A percentile compares a stretch with the other conserved stretches of the same genome.
Evolutionary conservation across 2,329 filamentous ascomycete species (phyloP).

Genomic region (Epicoccum sorghinum): DNA sequence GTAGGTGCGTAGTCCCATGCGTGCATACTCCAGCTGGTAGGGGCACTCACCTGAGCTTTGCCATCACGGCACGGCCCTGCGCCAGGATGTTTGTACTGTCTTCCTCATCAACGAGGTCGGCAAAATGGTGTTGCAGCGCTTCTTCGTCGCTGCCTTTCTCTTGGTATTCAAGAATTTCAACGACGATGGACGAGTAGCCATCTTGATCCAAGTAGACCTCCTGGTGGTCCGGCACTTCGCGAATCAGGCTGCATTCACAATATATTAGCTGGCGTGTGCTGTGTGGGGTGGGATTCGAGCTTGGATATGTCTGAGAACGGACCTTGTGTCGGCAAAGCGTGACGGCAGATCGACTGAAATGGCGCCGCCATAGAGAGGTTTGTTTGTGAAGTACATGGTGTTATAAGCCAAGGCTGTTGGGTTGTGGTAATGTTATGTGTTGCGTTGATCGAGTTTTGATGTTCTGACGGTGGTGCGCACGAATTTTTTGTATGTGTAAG

Average conservation of each 20-base stretch:
- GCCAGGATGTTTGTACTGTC: constrained; percentile 46
- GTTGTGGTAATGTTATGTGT: constrained; percentile 15
- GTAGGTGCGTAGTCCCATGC: constrained; percentile 6
- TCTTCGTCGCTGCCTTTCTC: constrained; percentile 70
- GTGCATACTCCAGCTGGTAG: not conserved
- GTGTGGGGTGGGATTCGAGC: constrained; percentile 6
- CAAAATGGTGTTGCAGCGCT: constrained; percentile 62
- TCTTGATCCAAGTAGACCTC: constrained; percentile 87
- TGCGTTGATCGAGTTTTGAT: constrained; percentile 10
- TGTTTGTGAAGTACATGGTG: constrained; percentile 63
- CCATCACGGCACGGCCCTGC: constrained; percentile 36
- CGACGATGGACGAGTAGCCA: constrained; percentile 84
- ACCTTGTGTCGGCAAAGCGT: constrained; percentile 77
- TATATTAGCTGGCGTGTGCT: constrained; percentile 11
- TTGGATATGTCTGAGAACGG: constrained; percentile 28
- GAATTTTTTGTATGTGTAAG: constrained; percentile 23
- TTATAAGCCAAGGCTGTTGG: not conserved
- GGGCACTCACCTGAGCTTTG: constrained; percentile 47
- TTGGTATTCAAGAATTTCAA: constrained; percentile 88
- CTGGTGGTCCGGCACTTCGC: constrained; percentile 84
- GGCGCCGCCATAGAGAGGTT: constrained; percentile 74
- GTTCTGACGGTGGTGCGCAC: constrained; percentile 33
- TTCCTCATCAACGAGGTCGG: constrained; percentile 52
- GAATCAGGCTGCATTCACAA: constrained; percentile 62
- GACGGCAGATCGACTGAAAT: constrained; percentile 71